These are phyloP conservation scores for Fusarium musae DNA, from an alignment of 2,329 filamentous ascomycete species.

Conservation along the genomic window DNA sequence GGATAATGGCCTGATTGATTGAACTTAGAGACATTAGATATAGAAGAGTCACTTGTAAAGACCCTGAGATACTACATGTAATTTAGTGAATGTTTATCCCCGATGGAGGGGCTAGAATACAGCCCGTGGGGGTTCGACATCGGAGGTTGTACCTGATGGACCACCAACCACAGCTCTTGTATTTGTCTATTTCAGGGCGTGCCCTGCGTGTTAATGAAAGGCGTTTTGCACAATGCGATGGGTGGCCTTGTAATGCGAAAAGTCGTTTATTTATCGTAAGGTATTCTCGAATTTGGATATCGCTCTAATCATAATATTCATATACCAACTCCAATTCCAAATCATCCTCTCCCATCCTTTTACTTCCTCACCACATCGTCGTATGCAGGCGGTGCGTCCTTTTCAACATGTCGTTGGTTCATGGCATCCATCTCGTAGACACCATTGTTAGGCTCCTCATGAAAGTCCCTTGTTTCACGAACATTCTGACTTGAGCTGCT, in stretches of 20 bases:
- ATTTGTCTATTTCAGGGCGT: conserved; percentile 27
- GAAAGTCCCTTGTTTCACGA: neutral
- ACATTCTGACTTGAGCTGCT: neutral
- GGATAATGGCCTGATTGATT: conserved; percentile 13
- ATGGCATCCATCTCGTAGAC: conserved; percentile 12
- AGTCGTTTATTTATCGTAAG: neutral
- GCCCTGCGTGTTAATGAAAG: conserved; percentile 6
- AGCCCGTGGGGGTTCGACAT: conserved; percentile 40
- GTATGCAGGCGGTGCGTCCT: conserved; percentile 38
- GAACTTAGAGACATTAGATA: neutral
- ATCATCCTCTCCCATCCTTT: neutral
- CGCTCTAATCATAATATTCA: neutral
- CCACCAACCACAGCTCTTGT: conserved; percentile 36
- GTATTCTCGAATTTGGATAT: neutral
- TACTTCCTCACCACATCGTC: conserved; percentile 34
- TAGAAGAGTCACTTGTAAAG: neutral
- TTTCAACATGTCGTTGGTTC: neutral
- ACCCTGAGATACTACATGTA: neutral
- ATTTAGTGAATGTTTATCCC: neutral
- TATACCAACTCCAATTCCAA: neutral
- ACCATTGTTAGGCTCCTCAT: conserved; percentile 1
- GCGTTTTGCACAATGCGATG: neutral
- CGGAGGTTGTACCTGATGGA: conserved; percentile 29
- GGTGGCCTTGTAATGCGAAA: neutral
- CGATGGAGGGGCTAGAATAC: conserved; percentile 20